Base-by-base conservation (phyloP, 108 stramenopile species). In the Bacterosira constricta region DNA sequence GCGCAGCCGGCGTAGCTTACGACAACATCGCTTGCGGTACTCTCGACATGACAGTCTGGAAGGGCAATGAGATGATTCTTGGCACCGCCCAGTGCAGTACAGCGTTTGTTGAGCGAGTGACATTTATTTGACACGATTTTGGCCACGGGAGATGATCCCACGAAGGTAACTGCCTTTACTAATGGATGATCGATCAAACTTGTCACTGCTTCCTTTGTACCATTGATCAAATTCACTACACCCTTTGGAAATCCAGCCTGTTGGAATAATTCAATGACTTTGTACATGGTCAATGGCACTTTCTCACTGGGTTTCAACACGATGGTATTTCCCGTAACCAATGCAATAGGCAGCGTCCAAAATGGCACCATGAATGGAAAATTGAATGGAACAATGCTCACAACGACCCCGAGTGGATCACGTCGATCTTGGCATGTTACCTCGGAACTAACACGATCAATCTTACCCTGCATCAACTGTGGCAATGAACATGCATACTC, bases 21-120 rank as follows among this genome's bases (percentile, higher is more conserved):
- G 10, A 91, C 91, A 45, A 97, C 91, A 75, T 97, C 98, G 15
- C 86, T 76, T 2, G 97, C 82, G 3, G 97, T 87, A 9, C 85
- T 70, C 25, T 89, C 90, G 3, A 54, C 13, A 29, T 54, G 29
- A 69, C 96, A 98, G 71, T 97, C 96, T 6, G 88, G 87, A 71
- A 98, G 73, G 0, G 96, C 96, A 30, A 98, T 82, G 54, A 98
- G 80, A 80, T 98, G 98, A 82, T 98, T 98, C 89, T 98, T 96
- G 21, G 98, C 98, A 15, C 98, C 98, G 0, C 98, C 98, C 13
- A 98, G 69, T 1, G 96, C 96, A 4, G 93, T 93, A 39, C 94
- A 92, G 29, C 96, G 89, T 73, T 97, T 98, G 79, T 95, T 81
- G 30, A 91, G 56, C 0, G 65, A 51, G 13, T 83, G 84, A 71